Conservation (phyloP, 2,329 filamentous ascomycete genomes). For the Aureobasidium sp. region DNA sequence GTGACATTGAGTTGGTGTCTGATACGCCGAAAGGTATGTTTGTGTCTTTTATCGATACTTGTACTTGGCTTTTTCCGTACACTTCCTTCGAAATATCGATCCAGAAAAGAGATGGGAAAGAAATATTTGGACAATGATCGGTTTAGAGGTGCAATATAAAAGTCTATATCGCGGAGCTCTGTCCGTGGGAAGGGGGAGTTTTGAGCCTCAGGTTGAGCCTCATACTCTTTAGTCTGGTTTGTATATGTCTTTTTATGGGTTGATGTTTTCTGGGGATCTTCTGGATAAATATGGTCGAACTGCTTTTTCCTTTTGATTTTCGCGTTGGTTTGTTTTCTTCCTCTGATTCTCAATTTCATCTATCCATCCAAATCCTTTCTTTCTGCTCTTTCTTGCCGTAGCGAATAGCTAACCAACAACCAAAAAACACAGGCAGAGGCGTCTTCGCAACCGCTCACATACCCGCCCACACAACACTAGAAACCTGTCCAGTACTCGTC, state of each 20-base stretch:
- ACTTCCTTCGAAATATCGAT: no score
- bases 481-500: constrained; percentile 45
- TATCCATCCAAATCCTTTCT: no score
- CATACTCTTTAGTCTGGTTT: no score
- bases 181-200: neutral
- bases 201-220: neutral
- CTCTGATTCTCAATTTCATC: no score
- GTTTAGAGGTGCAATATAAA: neutral
- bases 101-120: no score
- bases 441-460: constrained; percentile 42
- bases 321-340: no score
- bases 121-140: no score
- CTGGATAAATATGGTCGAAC: no score
- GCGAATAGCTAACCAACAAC: no score
- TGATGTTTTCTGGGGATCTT: no score
- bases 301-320: no score
- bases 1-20: constrained; percentile 11
- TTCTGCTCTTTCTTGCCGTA: neutral
- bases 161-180: neutral
- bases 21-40: constrained; percentile 16
- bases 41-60: neutral
- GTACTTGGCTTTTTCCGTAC: no score
- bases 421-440: constrained; percentile 37
- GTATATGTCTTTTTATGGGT: neutral
- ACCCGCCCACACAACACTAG: constrained; percentile 39